Evolutionary conservation across 1,139 yeast species (phyloP).

Genomic region (Suhomyces coccinellae): DNA sequence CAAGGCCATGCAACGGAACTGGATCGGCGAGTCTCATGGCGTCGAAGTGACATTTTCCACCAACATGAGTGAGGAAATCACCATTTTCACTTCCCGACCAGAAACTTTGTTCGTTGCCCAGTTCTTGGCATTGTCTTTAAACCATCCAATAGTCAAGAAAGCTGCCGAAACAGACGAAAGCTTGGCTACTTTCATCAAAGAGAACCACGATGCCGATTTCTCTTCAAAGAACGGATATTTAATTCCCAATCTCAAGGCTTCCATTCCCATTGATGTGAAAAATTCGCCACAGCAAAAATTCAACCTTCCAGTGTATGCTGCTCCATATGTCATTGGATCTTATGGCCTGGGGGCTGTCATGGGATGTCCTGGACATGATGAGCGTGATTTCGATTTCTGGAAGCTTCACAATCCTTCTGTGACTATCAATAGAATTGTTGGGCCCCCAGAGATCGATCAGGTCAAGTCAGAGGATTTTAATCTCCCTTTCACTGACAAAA

Average conservation of each 20-base stretch:
- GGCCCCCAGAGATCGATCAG: constrained; percentile 16
- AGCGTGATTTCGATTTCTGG: constrained; percentile 84
- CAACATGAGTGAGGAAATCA: constrained; percentile 25
- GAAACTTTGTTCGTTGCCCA: constrained; percentile 85
- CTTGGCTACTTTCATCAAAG: constrained; percentile 48
- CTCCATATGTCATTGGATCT: constrained; percentile 81
- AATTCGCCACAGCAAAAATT: constrained; percentile 19
- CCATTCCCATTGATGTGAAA: constrained; percentile 57
- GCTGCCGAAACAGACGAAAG: constrained; percentile 35
- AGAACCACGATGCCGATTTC: constrained; percentile 33
- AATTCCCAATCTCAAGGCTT: constrained; percentile 46
- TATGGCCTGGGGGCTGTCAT: constrained; percentile 94
- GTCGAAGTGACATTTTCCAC: constrained; percentile 57
- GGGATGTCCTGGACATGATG: constrained; percentile 97
- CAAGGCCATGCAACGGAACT: constrained; percentile 83
- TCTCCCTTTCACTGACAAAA: constrained; percentile 50
- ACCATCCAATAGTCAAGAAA: constrained; percentile 60
- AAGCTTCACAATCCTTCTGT: constrained; percentile 51
- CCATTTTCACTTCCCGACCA: constrained; percentile 82
- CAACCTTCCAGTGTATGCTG: constrained; percentile 74
- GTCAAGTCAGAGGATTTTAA: not conserved
- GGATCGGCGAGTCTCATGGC: constrained; percentile 94
- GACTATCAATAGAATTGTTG: constrained; percentile 46
- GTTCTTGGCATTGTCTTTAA: constrained; percentile 72
- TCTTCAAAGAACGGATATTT: constrained; percentile 67